A percentile compares a stretch with the other conserved stretches of the same genome.
These are phyloP conservation scores for Helicostylum pulchrum DNA, from an alignment of 192 early-diverging fungal genomes.

Conservation along the genomic window DNA sequence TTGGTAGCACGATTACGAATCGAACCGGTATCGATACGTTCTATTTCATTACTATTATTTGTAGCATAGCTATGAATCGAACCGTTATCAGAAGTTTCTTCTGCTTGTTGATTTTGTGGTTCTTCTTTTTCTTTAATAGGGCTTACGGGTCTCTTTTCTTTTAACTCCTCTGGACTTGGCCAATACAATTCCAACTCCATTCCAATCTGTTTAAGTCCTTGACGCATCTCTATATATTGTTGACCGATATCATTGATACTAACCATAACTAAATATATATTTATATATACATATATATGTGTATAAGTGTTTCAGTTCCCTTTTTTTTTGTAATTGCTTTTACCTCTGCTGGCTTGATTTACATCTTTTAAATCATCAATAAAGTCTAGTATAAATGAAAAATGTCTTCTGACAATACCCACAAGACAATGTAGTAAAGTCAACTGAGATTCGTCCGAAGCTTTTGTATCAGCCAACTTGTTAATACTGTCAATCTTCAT, in stretches of 20 bases:
- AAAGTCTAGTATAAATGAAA: constrained; percentile 59
- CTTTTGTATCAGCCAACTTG: constrained; percentile 80
- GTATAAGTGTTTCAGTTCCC: background rate
- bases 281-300: background rate
- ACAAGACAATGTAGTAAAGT: constrained; percentile 75
- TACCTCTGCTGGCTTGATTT: constrained; percentile 64
- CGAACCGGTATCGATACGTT: too few relatives aligned
- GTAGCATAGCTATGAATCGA: too few relatives aligned
- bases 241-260: constrained; percentile 32
- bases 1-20: too few relatives aligned
- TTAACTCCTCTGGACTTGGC: background rate
- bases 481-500: constrained; percentile 78
- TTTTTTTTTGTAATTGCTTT: background rate
- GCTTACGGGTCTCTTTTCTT: too few relatives aligned
- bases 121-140: constrained; percentile 29
- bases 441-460: constrained; percentile 58
- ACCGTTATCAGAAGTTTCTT: background rate
- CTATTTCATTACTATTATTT: background rate
- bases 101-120: background rate
- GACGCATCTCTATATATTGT: constrained; percentile 33
- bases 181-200: constrained; percentile 41
- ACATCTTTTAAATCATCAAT: constrained; percentile 61
- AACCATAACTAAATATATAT: constrained; percentile 15
- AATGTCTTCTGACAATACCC: constrained; percentile 56
- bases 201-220: constrained; percentile 43